Percentiles rank a stretch among this genome's conserved stretches.
Evolutionary conservation across 352 stramenopile species (phyloP).

Genomic region (Phytophthora citrophthora): DNA sequence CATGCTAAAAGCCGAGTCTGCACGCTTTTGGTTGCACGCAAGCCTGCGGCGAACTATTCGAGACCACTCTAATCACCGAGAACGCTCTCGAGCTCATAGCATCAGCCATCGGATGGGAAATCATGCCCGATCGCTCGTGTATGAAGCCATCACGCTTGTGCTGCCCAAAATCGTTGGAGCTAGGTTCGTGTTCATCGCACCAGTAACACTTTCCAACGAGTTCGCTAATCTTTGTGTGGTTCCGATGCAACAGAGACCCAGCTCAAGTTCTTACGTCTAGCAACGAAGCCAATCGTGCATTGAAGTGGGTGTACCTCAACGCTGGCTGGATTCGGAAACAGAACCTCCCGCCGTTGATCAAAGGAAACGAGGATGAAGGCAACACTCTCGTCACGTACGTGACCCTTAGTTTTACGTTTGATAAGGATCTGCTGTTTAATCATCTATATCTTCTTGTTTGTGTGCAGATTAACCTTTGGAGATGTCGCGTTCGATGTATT

Average conservation of each 20-base stretch:
- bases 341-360: slow-evolving; percentile 51
- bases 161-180: slow-evolving; percentile 77
- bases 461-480: slow-evolving; percentile 52
- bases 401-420: background rate
- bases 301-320: slow-evolving; percentile 91
- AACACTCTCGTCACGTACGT: slow-evolving; percentile 50
- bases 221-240: slow-evolving; percentile 10
- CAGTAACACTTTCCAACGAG: background rate
- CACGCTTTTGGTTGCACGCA: slow-evolving; percentile 84
- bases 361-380: slow-evolving; percentile 25
- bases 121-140: slow-evolving; percentile 74
- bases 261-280: slow-evolving; percentile 71
- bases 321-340: slow-evolving; percentile 85
- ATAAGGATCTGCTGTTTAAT: background rate
- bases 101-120: slow-evolving; percentile 54
- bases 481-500: slow-evolving; percentile 87
- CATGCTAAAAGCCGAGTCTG: slow-evolving; percentile 83
- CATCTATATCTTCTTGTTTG: slow-evolving; percentile 4
- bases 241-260: slow-evolving; percentile 53
- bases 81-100: slow-evolving; percentile 56
- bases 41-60: slow-evolving; percentile 76
- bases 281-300: slow-evolving; percentile 68
- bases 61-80: slow-evolving; percentile 50
- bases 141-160: slow-evolving; percentile 79
- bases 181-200: slow-evolving; percentile 25